phyloP scores from a whole-genome alignment of 179 eudicot species.

The Vitellaria paradoxa region DNA sequence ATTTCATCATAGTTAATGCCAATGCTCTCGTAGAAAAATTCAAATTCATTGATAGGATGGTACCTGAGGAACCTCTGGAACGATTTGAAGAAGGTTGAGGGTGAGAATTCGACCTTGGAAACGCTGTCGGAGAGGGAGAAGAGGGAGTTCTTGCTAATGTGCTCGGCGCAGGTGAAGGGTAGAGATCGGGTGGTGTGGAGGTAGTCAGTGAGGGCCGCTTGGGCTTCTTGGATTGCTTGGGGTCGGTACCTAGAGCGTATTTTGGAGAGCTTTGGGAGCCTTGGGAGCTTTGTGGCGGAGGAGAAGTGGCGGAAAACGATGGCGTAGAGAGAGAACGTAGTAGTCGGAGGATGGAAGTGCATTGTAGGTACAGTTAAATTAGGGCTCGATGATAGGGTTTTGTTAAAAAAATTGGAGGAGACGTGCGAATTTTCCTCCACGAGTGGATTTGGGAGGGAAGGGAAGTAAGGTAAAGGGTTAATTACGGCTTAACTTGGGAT shows the following conservation, averaged over 20 bases:
- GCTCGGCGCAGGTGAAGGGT: conserved; percentile 61
- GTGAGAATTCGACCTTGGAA: conserved; percentile 34
- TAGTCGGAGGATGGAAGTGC: conserved; percentile 13
- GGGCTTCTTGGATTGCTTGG: conserved; percentile 45
- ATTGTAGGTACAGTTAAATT: conserved; percentile 8
- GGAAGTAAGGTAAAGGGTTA: too few relatives aligned
- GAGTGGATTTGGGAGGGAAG: too few relatives aligned
- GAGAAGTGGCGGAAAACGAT: conserved; percentile 26
- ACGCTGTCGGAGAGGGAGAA: conserved; percentile 33
- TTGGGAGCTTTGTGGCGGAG: conserved; percentile 27
- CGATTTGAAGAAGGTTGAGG: conserved; percentile 29
- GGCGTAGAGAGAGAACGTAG: conserved; percentile 12
- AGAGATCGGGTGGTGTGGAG: conserved; percentile 58
- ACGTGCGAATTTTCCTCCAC: too few relatives aligned
- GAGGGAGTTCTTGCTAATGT: conserved; percentile 43
- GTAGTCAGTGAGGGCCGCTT: conserved; percentile 55
- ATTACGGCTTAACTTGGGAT: too few relatives aligned
- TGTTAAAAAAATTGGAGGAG: not conserved
- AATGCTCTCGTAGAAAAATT: conserved; percentile 80
- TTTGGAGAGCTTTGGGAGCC: conserved; percentile 35
- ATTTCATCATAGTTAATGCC: conserved; percentile 48
- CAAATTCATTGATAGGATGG: conserved; percentile 70
- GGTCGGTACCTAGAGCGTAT: conserved; percentile 40
- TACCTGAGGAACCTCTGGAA: conserved; percentile 59
- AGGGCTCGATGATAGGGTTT: conserved; percentile 13